These are phyloP conservation scores for Mucor piriformis DNA, from an alignment of 371 early-diverging fungal species.

Conservation along the genomic window DNA sequence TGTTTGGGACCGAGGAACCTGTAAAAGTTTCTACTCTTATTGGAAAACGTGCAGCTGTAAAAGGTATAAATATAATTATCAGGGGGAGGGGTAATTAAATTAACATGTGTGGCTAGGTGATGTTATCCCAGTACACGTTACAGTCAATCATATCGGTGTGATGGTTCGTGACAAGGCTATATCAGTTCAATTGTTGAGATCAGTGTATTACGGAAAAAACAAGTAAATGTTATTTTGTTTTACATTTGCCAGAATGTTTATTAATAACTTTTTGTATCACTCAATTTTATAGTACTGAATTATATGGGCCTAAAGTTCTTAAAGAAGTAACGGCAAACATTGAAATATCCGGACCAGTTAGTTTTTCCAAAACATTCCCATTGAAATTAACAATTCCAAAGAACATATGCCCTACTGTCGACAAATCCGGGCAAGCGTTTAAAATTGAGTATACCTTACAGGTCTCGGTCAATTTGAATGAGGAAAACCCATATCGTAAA, in stretches of 20 bases:
- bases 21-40: conserved; percentile 31
- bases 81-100: not conserved
- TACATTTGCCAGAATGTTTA: not conserved
- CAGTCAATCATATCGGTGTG: conserved; percentile 36
- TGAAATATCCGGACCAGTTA: conserved; percentile 22
- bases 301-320: conserved; percentile 16
- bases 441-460: conserved; percentile 42
- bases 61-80: conserved; percentile 29
- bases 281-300: conserved; percentile 13
- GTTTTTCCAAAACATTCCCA: conserved; percentile 24
- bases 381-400: conserved; percentile 37
- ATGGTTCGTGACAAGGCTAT: conserved; percentile 29
- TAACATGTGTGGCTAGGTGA: conserved; percentile 31
- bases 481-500: conserved; percentile 16
- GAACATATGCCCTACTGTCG: conserved; percentile 22
- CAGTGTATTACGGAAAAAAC: conserved; percentile 25
- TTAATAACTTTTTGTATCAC: conserved; percentile 1
- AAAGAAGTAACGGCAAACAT: conserved; percentile 20
- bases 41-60: conserved; percentile 44
- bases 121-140: conserved; percentile 36
- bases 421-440: conserved; percentile 15
- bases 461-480: conserved; percentile 40
- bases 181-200: conserved; percentile 24
- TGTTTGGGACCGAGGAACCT: conserved; percentile 20
- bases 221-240: conserved; percentile 11